Evolutionary conservation across 2,329 filamentous ascomycete species (phyloP), one percentile per base, ranked within the genome.

Genomic region (Venturia effusa): DNA sequence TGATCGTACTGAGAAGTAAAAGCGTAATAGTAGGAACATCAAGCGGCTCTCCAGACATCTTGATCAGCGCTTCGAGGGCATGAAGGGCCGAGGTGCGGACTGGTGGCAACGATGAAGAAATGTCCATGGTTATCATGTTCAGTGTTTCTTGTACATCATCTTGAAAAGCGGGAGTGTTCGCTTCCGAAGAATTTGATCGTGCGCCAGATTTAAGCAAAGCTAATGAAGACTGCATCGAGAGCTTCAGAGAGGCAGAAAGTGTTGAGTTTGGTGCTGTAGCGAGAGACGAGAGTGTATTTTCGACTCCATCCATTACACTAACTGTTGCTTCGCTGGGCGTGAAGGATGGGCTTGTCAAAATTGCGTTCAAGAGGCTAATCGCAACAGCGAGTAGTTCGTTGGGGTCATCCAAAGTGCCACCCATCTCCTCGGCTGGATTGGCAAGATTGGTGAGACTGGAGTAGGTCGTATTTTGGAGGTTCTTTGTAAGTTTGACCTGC

Each of bases 11-110:
- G 62, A 90, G 77, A 0, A 92, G 77, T 1, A 89, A 78, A 6
- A 87, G 82, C 0, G 88, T 77, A 3, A 85, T 78, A 1, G 85
- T 81, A 0, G 84, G 84, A n/a, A 90, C 80, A 69, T 91, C 87
- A 19, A 91, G 72, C 11, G 87, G 77, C 0, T 85, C 73, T 62
- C 72, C 73, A 51, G 84, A 84, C 45, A 78, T 75, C 0, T 80
- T 73, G 30, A 91, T 81, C 10, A 91, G 76, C 51, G 67, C 69
- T 34, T 68, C 68, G 0, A 77, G 61, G 0, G 67, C 69, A 6
- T 70, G 68, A 32, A 77, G 67, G 6, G 73, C 73, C 68, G 74
- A 74, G 2, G 71, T 71, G 19, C 75, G 72, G 59, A 74, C 71
- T 8, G 75, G 74, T 5, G 75, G 72, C 22, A 74, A 70, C 1